These are phyloP conservation scores for Geotrichum carabidarum DNA, from an alignment of 1,139 yeast genomes.

Conservation along the genomic window DNA sequence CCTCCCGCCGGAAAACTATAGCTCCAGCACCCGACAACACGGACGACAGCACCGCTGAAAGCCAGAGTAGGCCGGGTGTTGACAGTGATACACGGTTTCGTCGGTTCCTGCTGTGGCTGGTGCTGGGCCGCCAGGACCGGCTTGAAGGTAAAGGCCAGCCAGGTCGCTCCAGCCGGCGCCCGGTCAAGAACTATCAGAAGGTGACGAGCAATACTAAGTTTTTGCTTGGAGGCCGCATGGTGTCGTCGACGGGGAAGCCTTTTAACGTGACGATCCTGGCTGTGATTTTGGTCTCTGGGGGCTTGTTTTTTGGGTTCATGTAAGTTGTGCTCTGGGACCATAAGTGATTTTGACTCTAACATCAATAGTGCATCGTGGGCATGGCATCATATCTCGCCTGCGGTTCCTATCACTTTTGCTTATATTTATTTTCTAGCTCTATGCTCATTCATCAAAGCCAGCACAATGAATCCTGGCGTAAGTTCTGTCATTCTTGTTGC, in stretches of 20 bases:
- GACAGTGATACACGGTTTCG: background rate
- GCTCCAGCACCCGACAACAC: background rate
- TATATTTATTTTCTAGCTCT: slow-evolving; percentile 54
- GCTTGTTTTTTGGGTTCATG: slow-evolving; percentile 49
- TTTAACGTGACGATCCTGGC: slow-evolving; percentile 41
- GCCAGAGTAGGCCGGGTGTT: background rate
- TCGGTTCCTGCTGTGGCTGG: slow-evolving; percentile 10
- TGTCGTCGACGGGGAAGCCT: slow-evolving; percentile 40
- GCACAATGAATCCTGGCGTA: slow-evolving; percentile 65
- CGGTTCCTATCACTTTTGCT: slow-evolving; percentile 51
- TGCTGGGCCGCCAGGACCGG: slow-evolving; percentile 13
- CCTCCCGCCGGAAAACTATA: background rate
- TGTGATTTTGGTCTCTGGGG: slow-evolving; percentile 45
- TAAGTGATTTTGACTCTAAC: background rate
- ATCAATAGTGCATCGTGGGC: slow-evolving; percentile 45
- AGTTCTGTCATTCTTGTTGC: slow-evolving; percentile 14
- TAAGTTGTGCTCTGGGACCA: slow-evolving; percentile 21
- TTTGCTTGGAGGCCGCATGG: slow-evolving; percentile 61
- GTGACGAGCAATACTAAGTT: slow-evolving; percentile 44
- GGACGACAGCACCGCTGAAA: background rate
- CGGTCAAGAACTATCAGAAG: slow-evolving; percentile 38
- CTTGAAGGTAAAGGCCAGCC: slow-evolving; percentile 21
- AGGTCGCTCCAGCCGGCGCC: slow-evolving; percentile 1
- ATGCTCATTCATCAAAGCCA: slow-evolving; percentile 49
- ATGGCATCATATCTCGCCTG: slow-evolving; percentile 56